Evolutionary conservation across 176 grass and related monocot genomes (phyloP), one percentile per base, ranked within the genome.

Genomic region (Urochloa ruziziensis): DNA sequence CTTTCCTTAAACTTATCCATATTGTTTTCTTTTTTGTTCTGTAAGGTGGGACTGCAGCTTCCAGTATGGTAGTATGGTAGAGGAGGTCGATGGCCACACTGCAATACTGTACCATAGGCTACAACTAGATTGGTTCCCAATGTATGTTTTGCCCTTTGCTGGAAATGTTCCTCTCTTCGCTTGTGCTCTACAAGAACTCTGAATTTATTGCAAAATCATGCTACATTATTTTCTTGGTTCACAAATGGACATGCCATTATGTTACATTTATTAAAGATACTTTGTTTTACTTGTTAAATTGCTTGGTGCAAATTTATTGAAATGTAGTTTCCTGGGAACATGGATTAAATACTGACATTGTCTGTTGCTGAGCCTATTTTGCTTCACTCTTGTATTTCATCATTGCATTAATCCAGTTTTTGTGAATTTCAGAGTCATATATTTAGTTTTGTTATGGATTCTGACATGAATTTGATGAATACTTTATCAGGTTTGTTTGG

Each of bases 31-130:
- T 49, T 75, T 88, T 81, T 52, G 17, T 63, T 71, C 11, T 79
- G 59, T 59, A 73, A 98, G 96, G 87, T 98, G 96, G 96, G 96
- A 98, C 87, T 93, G 96, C 86, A 98, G 93, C 83, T 98, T 98
- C 73, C 91, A 95, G 64, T 98, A 93, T 93, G 96, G 96, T 80
- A 98, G 96, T 81, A 83, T 98, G 63, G 96, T 98, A 6, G 89
- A 98, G 70, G 96, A 98, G 82, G 96, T 98, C 10, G 96, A 98
- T 88, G 96, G 96, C 73, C 96, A 98, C 85, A 98, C 96, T 69
- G 93, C 96, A 64, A 95, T 98, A 82, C 67, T 98, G 42, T 90
- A 98, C 59, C 96, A 98, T 91, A 94, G 96, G 82, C 91, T 98
- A 67, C 96, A 98, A 74, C 82, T 90, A 77, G 89, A 93, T 88